Evolutionary conservation across 2,329 filamentous ascomycete genomes (phyloP).

Genomic region (Celoporthe dispersa): DNA sequence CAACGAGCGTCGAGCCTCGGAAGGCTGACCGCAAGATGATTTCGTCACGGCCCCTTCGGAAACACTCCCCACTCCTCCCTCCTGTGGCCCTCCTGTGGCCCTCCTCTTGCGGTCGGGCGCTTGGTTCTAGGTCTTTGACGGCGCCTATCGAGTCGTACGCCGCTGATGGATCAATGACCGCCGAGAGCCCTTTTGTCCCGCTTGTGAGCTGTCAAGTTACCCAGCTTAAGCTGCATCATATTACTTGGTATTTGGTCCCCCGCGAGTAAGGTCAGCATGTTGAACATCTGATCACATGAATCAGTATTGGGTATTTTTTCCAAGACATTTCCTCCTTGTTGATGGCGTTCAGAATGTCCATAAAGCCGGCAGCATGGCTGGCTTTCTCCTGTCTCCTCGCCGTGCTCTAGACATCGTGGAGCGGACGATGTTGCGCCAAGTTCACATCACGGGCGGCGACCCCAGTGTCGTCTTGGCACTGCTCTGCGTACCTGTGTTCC

Average conservation of each 20-base stretch:
- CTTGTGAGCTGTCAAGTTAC: slow-evolving; percentile 28
- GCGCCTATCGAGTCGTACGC: slow-evolving; percentile 21
- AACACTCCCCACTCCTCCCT: slow-evolving; percentile 25
- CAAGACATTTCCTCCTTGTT: slow-evolving; percentile 12
- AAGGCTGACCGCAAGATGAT: slow-evolving; percentile 29
- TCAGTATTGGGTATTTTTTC: slow-evolving; percentile 20
- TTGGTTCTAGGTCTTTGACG: slow-evolving; percentile 24
- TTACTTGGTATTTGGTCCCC: slow-evolving; percentile 16
- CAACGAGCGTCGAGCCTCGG: slow-evolving; percentile 22
- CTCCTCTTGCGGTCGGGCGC: slow-evolving; percentile 21
- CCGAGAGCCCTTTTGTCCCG: slow-evolving; percentile 15
- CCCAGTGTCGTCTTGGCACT: slow-evolving; percentile 12
- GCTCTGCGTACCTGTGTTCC: neutral
- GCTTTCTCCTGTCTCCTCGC: slow-evolving; percentile 12
- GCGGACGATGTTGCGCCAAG: slow-evolving; percentile 21
- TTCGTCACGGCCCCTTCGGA: slow-evolving; percentile 26
- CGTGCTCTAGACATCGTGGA: slow-evolving; percentile 12
- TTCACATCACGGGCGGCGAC: slow-evolving; percentile 13
- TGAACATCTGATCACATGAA: slow-evolving; percentile 25
- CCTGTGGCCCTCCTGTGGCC: slow-evolving; percentile 22
- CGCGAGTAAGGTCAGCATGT: slow-evolving; percentile 29
- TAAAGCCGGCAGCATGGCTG: slow-evolving; percentile 9
- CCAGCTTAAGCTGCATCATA: slow-evolving; percentile 25
- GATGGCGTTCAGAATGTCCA: slow-evolving; percentile 15
- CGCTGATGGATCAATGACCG: slow-evolving; percentile 22